These are phyloP conservation scores for Cornus controversa DNA, from an alignment of 148 eudicot species.

Conservation along the genomic window DNA sequence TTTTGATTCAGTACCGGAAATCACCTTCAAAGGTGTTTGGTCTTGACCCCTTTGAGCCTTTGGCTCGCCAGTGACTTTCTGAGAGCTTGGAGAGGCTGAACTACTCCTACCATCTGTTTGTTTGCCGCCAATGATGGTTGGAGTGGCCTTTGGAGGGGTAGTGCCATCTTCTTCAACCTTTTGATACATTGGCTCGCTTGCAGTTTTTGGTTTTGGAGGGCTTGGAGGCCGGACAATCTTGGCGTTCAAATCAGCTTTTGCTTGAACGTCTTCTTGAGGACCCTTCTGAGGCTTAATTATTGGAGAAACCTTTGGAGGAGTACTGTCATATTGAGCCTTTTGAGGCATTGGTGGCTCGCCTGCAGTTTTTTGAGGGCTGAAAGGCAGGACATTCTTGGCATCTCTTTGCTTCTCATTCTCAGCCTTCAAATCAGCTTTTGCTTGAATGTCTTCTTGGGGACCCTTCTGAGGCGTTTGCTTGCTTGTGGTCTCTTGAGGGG, in stretches of 20 bases:
- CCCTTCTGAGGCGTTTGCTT: not conserved
- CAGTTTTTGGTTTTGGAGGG: no score
- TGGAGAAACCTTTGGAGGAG: not conserved
- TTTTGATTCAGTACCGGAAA: no score
- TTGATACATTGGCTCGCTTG: no score
- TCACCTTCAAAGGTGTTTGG: not conserved
- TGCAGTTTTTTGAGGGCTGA: not conserved
- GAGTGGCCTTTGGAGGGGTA: no score
- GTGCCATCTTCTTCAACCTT: no score
- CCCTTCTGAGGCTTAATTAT: not conserved
- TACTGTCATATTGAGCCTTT: not conserved
- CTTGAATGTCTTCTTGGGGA: not conserved
- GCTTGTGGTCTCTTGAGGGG: not conserved
- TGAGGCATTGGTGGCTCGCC: not conserved
- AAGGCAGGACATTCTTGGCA: not conserved
- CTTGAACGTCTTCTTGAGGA: not conserved
- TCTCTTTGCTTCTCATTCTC: not conserved
- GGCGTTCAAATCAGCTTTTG: no score
- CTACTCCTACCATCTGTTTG: not conserved
- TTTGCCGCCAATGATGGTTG: no score
- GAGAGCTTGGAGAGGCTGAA: not conserved
- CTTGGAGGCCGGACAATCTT: no score
- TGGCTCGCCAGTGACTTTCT: not conserved
- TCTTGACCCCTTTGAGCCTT: not conserved
- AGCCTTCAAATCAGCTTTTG: not conserved